Base-by-base conservation (phyloP, 768 basidiomycete species). In the Tulasnella sp. region DNA sequence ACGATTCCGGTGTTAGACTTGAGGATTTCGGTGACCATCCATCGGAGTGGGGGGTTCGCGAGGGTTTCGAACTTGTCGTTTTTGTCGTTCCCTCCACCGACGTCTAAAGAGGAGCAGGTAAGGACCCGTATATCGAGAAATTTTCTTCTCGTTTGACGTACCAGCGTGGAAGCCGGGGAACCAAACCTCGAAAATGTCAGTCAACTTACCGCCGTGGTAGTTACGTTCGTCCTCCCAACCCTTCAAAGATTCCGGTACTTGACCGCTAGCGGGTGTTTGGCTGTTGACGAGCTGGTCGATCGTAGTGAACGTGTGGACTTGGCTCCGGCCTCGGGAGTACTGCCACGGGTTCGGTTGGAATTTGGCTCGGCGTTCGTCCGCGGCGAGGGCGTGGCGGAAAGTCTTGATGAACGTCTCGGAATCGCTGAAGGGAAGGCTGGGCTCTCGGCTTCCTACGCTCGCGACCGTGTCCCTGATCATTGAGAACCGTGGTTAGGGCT, bases 1-100 rank as follows among this genome's bases (percentile, higher is more conserved):
- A 87, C 80, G 74, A 90, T 87, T 0, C 89, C 89, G 1, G 82
- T 82, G 4, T 86, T 76, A 5, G 83, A 76, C 67, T 81, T 37
- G 52, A 75, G 35, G 71, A 74, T 72, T 44, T 78, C 76, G 12
- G 74, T 72, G 17, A 78, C 29, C 76, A 78, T 77, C 77, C 77
- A 78, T 35, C 76, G 72, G 40, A 75, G 71, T 4, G 73, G 17
- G 40, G 75, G 62, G 32, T 75, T 71, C 17, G 76, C 67, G 36
- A 77, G 67, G 39, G 75, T 35, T 0, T 65, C 47, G 6, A 17
- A 17, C 12, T 42, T 41, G 40, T 73, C 39, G 14, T 59, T 22
- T 14, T 36, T 47, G 32, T 67, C 62, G n/a, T 67, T 69, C 9
- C 76, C 76, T 19, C 76, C 75, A 29, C 76, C 67, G 26, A 71